Evolutionary conservation across 148 eudicot species (phyloP).

Genomic region (Nepenthes gracilis): DNA sequence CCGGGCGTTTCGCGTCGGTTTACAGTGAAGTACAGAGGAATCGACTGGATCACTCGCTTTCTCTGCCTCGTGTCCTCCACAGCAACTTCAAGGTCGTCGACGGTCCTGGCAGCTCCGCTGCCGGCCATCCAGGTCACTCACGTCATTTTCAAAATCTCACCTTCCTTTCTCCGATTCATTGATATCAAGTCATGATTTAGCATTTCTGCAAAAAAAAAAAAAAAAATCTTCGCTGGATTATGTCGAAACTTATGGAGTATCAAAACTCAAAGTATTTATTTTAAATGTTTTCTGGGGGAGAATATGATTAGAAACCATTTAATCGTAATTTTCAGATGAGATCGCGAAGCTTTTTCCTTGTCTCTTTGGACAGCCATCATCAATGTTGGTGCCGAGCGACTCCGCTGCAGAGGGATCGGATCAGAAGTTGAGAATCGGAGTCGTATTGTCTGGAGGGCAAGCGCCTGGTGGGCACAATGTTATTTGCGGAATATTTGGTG

Average conservation of each 20-base stretch:
- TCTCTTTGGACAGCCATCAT: slow-evolving; percentile 86
- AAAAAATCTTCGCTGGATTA: too few relatives aligned
- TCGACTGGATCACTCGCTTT: slow-evolving; percentile 71
- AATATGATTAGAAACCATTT: too few relatives aligned
- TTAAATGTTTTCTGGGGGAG: too few relatives aligned
- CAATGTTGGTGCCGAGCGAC: slow-evolving; percentile 53
- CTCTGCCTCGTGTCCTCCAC: slow-evolving; percentile 67
- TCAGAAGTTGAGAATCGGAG: slow-evolving; percentile 74
- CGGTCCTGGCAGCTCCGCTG: slow-evolving; percentile 89
- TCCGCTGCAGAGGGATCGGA: slow-evolving; percentile 26
- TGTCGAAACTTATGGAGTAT: too few relatives aligned
- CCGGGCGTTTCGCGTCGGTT: slow-evolving; percentile 47
- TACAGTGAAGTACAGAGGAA: slow-evolving; percentile 92
- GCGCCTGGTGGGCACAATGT: slow-evolving; percentile 99
- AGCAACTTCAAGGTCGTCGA: slow-evolving; percentile 51
- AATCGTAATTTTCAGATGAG: slow-evolving; percentile 46
- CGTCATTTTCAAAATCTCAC: neutral
- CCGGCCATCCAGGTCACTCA: slow-evolving; percentile 76
- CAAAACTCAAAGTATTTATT: too few relatives aligned
- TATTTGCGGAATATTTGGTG: slow-evolving; percentile 91
- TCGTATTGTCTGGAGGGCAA: slow-evolving; percentile 93
- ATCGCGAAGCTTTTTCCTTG: slow-evolving; percentile 82
- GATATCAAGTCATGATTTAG: neutral
- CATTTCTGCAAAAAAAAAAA: neutral
- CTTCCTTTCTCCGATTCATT: neutral